Conservation (phyloP, 2,329 filamentous ascomycete species). For the Hymenoscyphus occultus region DNA sequence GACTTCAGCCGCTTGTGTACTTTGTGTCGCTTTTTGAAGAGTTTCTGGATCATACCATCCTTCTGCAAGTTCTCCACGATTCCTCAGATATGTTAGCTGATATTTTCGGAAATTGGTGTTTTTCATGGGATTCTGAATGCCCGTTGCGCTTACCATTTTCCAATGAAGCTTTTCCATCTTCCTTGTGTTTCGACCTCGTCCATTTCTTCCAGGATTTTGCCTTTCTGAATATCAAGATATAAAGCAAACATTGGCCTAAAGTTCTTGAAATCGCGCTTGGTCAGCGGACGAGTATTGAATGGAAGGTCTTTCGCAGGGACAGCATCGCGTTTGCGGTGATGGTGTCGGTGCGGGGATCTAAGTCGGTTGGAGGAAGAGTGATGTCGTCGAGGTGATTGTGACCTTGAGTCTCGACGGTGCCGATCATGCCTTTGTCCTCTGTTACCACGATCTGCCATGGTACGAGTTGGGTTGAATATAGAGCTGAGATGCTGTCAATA, state of each 20-base stretch:
- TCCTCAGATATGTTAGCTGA: slow-evolving; percentile 58
- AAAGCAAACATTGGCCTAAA: slow-evolving; percentile 75
- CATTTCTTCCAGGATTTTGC: slow-evolving; percentile 64
- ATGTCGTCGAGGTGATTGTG: slow-evolving; percentile 24
- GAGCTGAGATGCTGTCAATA: not conserved
- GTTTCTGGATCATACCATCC: slow-evolving; percentile 88
- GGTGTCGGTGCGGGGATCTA: slow-evolving; percentile 32
- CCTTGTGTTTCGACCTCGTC: slow-evolving; percentile 74
- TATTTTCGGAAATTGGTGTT: not conserved
- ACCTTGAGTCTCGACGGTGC: slow-evolving; percentile 11
- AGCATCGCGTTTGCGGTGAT: slow-evolving; percentile 35
- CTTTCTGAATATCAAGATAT: slow-evolving; percentile 87
- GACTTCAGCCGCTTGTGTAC: slow-evolving; percentile 14
- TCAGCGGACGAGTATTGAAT: slow-evolving; percentile 61
- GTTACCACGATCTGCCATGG: slow-evolving; percentile 8
- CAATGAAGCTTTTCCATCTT: slow-evolving; percentile 89
- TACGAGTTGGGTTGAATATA: not conserved
- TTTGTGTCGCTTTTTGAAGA: slow-evolving; percentile 34
- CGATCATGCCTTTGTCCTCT: slow-evolving; percentile 1
- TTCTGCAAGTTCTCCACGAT: slow-evolving; percentile 78
- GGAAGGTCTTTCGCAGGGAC: slow-evolving; percentile 49
- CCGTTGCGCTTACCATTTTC: slow-evolving; percentile 66
- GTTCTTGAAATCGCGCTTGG: slow-evolving; percentile 62
- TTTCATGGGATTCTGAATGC: not conserved
- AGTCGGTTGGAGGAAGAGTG: slow-evolving; percentile 19